Conservation (phyloP, 495 filamentous ascomycete species). For the Astrothelium subdiscretum region DNA sequence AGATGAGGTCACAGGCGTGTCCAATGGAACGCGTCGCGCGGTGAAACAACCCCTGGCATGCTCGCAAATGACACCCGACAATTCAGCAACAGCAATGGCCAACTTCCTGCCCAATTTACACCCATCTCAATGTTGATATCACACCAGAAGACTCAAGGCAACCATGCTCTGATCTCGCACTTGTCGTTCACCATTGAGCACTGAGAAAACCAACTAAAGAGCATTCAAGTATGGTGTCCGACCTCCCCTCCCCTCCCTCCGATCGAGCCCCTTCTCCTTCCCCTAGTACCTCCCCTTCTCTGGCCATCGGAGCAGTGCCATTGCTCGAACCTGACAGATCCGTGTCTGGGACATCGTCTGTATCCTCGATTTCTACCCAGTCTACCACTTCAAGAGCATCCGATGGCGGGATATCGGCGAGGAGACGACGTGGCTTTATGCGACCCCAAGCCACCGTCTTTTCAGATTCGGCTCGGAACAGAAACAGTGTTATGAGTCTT, state of each 20-base stretch:
- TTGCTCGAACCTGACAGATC: conserved; percentile 49
- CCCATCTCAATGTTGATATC: too few species aligned
- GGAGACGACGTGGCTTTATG: conserved; percentile 66
- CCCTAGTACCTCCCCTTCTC: conserved; percentile 53
- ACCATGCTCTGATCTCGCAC: background rate
- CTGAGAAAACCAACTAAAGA: background rate
- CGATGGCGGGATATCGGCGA: conserved; percentile 42
- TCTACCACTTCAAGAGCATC: conserved; percentile 40
- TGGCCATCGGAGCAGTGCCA: conserved; percentile 51
- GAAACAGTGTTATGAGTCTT: conserved; percentile 89
- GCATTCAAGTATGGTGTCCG: background rate
- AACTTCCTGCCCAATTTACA: background rate
- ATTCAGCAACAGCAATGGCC: background rate
- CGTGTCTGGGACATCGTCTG: conserved; percentile 64
- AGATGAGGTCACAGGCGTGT: background rate
- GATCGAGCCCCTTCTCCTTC: conserved; percentile 41
- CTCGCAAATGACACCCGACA: background rate
- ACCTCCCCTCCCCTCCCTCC: conserved; percentile 9
- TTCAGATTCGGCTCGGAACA: conserved; percentile 72
- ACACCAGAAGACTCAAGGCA: background rate
- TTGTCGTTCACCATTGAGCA: background rate
- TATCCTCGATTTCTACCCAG: conserved; percentile 50
- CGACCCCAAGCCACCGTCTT: conserved; percentile 85
- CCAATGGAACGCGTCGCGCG: conserved; percentile 1
- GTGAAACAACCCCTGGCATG: background rate